Percentiles rank a stretch among this genome's conserved stretches.
Evolutionary conservation across 192 early-diverging fungal species (phyloP).

Genomic region (Gonapodya sp.): DNA sequence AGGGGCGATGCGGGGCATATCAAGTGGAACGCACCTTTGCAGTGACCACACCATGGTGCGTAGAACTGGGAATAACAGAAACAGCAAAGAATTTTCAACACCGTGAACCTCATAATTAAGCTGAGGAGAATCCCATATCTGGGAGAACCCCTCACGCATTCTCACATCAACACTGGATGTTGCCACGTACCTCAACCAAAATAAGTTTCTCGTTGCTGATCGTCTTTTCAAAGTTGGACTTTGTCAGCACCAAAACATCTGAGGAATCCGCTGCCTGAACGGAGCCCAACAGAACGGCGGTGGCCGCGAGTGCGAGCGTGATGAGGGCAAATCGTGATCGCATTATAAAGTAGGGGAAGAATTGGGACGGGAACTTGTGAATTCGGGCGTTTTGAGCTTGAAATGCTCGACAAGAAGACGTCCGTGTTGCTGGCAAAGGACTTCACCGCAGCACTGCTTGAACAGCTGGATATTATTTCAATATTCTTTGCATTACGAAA

Average conservation of each 20-base stretch:
- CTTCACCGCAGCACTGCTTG: too few relatives aligned
- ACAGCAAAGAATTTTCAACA: neutral
- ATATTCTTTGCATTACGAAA: too few relatives aligned
- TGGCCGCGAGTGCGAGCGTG: neutral
- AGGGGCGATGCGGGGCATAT: neutral
- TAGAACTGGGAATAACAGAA: constrained; percentile 46
- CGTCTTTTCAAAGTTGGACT: constrained; percentile 49
- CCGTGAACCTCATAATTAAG: neutral
- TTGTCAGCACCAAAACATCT: constrained; percentile 37
- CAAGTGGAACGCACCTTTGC: constrained; percentile 55
- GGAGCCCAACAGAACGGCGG: constrained; percentile 4
- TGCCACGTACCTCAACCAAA: constrained; percentile 51
- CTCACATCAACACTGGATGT: neutral
- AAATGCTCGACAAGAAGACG: too few relatives aligned
- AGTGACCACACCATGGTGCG: constrained; percentile 98
- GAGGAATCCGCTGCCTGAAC: constrained; percentile 18
- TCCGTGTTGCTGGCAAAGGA: too few relatives aligned
- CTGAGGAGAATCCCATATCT: neutral
- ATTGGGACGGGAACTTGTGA: too few relatives aligned
- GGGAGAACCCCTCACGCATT: neutral
- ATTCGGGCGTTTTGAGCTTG: too few relatives aligned
- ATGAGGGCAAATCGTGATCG: neutral
- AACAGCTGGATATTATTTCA: too few relatives aligned
- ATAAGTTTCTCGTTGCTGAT: constrained; percentile 56
- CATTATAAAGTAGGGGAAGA: neutral